These are phyloP conservation scores for Cerioporus squamosus DNA, from an alignment of 1,284 basidiomycete species.

Conservation along the genomic window DNA sequence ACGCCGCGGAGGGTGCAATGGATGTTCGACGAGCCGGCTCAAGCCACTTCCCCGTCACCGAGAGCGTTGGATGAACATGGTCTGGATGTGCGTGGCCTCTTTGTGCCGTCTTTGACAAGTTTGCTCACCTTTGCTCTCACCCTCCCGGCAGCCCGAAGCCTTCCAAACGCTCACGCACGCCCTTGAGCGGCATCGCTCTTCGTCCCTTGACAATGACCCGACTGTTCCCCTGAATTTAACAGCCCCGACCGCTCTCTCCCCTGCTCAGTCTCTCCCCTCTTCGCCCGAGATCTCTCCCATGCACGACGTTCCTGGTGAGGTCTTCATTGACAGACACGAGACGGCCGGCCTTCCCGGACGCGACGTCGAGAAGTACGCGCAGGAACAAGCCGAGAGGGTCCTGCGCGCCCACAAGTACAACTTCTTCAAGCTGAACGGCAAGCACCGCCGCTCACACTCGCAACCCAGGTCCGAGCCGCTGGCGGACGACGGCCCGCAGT, in stretches of 20 bases:
- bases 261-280: slow-evolving; percentile 25
- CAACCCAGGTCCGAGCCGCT: not conserved
- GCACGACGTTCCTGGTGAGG: slow-evolving; percentile 33
- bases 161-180: slow-evolving; percentile 53
- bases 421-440: slow-evolving; percentile 21
- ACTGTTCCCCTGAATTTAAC: not conserved
- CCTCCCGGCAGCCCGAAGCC: slow-evolving; percentile 46
- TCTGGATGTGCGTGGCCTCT: slow-evolving; percentile 46
- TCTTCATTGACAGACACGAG: slow-evolving; percentile 36
- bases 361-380: slow-evolving; percentile 37
- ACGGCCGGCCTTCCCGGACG: slow-evolving; percentile 38
- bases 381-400: slow-evolving; percentile 22
- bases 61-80: slow-evolving; percentile 50
- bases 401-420: slow-evolving; percentile 32
- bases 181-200: slow-evolving; percentile 42
- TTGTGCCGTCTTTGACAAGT: not conserved
- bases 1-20: slow-evolving; percentile 56
- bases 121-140: not conserved
- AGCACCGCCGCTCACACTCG: slow-evolving; percentile 1
- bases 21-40: slow-evolving; percentile 34
- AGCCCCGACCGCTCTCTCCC: slow-evolving; percentile 21
- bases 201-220: slow-evolving; percentile 20
- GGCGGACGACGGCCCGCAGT: no score
- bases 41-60: slow-evolving; percentile 1
- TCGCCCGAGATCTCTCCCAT: slow-evolving; percentile 20